Evolutionary conservation across 768 basidiomycete species (phyloP).

Genomic region (Psilocybe subaeruginosa): DNA sequence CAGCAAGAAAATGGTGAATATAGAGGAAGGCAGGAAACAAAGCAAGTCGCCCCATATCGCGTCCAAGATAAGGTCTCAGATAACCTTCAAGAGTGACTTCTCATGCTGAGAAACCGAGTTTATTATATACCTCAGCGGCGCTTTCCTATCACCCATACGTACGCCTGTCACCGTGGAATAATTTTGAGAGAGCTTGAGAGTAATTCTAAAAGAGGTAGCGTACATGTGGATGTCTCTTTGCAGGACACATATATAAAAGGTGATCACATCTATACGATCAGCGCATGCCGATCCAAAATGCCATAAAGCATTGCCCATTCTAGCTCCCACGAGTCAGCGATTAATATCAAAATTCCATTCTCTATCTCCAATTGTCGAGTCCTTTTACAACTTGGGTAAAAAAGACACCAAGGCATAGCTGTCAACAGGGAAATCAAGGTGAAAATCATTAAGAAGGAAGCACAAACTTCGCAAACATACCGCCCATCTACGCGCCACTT

Average conservation of each 20-base stretch:
- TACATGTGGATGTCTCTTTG: background rate
- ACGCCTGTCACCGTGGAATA: background rate
- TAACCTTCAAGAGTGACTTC: background rate
- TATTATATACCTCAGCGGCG: background rate
- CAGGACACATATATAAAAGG: too few species aligned
- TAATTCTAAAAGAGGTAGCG: background rate
- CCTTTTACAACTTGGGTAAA: conserved; percentile 12
- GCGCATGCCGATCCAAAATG: background rate
- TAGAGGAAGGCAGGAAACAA: background rate
- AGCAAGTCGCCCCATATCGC: background rate
- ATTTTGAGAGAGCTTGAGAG: background rate
- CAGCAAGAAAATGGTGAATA: background rate
- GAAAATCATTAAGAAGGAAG: background rate
- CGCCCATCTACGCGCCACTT: conserved; percentile 83
- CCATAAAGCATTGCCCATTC: background rate
- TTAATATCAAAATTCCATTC: background rate
- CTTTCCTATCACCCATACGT: background rate
- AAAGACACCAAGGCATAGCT: conserved; percentile 51
- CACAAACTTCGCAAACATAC: conserved; percentile 41
- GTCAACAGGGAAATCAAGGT: background rate
- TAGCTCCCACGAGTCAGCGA: background rate
- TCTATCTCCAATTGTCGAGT: background rate
- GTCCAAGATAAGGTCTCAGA: background rate
- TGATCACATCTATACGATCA: too few species aligned
- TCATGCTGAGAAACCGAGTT: background rate